These are phyloP conservation scores for Lipomyces lipofer DNA, from an alignment of 805 yeast genomes.

Conservation along the genomic window DNA sequence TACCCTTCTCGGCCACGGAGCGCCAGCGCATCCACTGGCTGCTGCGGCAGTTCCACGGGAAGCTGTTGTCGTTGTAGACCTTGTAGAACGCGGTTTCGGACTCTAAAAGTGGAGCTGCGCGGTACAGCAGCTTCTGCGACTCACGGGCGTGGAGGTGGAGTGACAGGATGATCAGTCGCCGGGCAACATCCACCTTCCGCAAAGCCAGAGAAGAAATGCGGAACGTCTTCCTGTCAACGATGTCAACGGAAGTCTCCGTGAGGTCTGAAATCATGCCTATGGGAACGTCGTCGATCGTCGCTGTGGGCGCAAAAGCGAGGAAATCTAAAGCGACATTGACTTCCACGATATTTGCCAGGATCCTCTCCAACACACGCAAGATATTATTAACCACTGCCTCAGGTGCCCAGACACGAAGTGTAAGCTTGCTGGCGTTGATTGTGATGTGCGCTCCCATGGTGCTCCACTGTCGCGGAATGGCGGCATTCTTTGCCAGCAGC, in stretches of 20 bases:
- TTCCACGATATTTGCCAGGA: constrained; percentile 8
- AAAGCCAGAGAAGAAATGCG: constrained; percentile 16
- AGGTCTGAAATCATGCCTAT: constrained; percentile 15
- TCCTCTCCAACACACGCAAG: constrained; percentile 1
- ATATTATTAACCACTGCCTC: constrained; percentile 9
- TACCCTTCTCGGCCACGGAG: constrained; percentile 6
- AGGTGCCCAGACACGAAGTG: background rate
- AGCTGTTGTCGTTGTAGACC: constrained; percentile 7
- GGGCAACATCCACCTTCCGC: constrained; percentile 12
- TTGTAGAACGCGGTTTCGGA: constrained; percentile 12
- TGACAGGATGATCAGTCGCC: constrained; percentile 15
- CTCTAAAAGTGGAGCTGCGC: constrained; percentile 4
- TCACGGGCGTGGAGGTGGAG: constrained; percentile 12
- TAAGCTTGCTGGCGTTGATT: constrained; percentile 5
- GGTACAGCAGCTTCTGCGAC: background rate
- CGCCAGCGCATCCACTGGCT: constrained; percentile 23
- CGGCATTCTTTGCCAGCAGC: constrained; percentile 7
- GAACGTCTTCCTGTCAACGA: constrained; percentile 7
- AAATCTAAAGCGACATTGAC: constrained; percentile 2
- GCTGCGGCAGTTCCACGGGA: constrained; percentile 18
- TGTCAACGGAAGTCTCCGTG: constrained; percentile 16
- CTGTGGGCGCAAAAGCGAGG: background rate
- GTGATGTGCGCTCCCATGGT: constrained; percentile 6
- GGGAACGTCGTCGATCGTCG: constrained; percentile 13
- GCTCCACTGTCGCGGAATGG: constrained; percentile 10